Conservation (phyloP, 2,329 filamentous ascomycete genomes). For the Aureobasidium namibiae region DNA sequence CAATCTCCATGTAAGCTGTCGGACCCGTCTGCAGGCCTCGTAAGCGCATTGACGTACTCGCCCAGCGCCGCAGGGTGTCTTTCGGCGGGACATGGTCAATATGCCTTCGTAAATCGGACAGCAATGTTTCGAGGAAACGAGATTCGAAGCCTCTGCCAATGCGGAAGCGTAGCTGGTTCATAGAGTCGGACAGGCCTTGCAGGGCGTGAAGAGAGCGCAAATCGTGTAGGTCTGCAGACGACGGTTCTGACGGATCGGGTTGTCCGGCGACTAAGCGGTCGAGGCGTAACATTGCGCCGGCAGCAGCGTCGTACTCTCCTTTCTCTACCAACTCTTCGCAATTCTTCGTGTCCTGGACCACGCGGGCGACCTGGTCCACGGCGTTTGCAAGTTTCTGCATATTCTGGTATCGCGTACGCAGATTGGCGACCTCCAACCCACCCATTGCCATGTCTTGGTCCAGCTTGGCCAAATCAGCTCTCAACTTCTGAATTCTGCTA, state of each 20-base stretch:
- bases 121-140: slow-evolving; percentile 67
- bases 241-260: slow-evolving; percentile 32
- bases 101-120: slow-evolving; percentile 75
- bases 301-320: slow-evolving; percentile 73
- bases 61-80: slow-evolving; percentile 79
- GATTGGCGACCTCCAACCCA: slow-evolving; percentile 76
- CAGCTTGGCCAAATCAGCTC: slow-evolving; percentile 69
- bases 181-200: slow-evolving; percentile 68
- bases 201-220: slow-evolving; percentile 70
- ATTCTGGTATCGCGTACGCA: slow-evolving; percentile 76
- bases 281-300: slow-evolving; percentile 67
- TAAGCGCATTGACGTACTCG: slow-evolving; percentile 62
- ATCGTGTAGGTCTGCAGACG: slow-evolving; percentile 47
- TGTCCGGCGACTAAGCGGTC: slow-evolving; percentile 76
- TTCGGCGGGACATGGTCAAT: slow-evolving; percentile 60
- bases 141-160: slow-evolving; percentile 83
- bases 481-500: slow-evolving; percentile 68
- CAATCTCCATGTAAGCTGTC: slow-evolving; percentile 70
- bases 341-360: slow-evolving; percentile 64
- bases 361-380: slow-evolving; percentile 70
- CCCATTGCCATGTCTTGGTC: slow-evolving; percentile 81
- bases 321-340: slow-evolving; percentile 77
- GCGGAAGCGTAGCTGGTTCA: slow-evolving; percentile 65
- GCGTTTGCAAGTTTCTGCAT: slow-evolving; percentile 73
- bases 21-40: slow-evolving; percentile 60